A percentile compares a stretch with the other conserved stretches of the same genome.
Evolutionary conservation across 345 rosid species (phyloP).

Genomic region (Diplotaxis tenuifolia): DNA sequence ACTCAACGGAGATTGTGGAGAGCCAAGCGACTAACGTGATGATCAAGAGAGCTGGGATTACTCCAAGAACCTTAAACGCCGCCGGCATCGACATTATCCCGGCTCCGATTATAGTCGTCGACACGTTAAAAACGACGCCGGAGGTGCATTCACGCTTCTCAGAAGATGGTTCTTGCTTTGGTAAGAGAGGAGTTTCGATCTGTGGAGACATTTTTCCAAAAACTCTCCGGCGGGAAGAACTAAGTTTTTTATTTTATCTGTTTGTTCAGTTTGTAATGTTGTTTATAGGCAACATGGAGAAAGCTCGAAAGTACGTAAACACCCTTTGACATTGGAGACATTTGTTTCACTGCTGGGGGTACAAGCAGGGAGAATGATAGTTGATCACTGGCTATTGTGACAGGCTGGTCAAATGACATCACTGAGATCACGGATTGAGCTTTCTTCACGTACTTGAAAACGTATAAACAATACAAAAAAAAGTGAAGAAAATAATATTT

Average conservation of each 20-base stretch:
- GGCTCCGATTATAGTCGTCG: slow-evolving; percentile 81
- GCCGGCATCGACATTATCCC: slow-evolving; percentile 98
- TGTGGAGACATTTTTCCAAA: slow-evolving; percentile 59
- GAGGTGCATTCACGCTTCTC: slow-evolving; percentile 44
- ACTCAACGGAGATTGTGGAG: slow-evolving; percentile 61
- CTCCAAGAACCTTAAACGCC: slow-evolving; percentile 78
- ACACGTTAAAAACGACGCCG: slow-evolving; percentile 84
- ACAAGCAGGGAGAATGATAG: neutral
- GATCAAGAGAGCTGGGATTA: slow-evolving; percentile 64
- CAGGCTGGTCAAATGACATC: slow-evolving; percentile 23
- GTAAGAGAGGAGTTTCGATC: slow-evolving; percentile 52
- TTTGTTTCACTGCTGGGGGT: neutral
- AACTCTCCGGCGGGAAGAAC: slow-evolving; percentile 32
- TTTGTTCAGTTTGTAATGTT: neutral
- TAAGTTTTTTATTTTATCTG: neutral
- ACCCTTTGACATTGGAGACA: neutral
- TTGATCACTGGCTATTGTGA: slow-evolving; percentile 20
- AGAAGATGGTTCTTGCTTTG: slow-evolving; percentile 26
- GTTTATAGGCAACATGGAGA: slow-evolving; percentile 26
- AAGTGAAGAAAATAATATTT: neutral
- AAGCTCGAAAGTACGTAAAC: neutral
- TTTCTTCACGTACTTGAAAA: slow-evolving; percentile 19
- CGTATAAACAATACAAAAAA: neutral
- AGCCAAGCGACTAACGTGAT: slow-evolving; percentile 64
- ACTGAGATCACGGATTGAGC: slow-evolving; percentile 7